Evolutionary conservation across 495 filamentous ascomycete genomes (phyloP), one percentile per base, ranked within the genome.

Genomic region (Trichocladium uniseriatum): DNA sequence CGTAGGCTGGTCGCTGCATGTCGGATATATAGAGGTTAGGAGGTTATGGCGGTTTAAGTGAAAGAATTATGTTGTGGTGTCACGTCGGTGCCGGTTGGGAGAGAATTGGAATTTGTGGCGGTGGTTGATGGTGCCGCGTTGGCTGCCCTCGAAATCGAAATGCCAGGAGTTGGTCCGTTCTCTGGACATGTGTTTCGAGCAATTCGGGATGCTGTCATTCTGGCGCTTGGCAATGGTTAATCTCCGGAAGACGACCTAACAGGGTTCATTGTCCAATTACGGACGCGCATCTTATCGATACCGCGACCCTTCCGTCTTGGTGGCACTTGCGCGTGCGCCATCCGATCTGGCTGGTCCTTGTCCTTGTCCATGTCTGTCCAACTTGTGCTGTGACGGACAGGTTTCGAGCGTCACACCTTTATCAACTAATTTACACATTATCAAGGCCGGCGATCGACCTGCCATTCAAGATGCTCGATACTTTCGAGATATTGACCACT

Each of bases 401-500:
- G 36, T 40, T 40, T 39, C 45, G 11, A 19, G 16, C 28, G 19
- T 29, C 44, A 3, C n/a, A n/a, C 5, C 29, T 34, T 16, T 13
- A 20, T 36, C 24, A 36, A 45, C 38, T 5, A n/a, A 5, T 16
- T 19, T 19, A 19, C 16, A 24, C 22, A 14, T 3, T 15, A 24
- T 3, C 43, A 31, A 28, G 32, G 22, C 13, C 32, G 16, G 5
- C 22, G 10, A 27, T 13, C 11, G 45, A 28, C 39, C 18, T 28
- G 15, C 27, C 6, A 14, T 48, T 48, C 52, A 68, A 56, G 24
- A 96, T 96, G 90, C 71, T 98, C 66, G 92, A 98, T 67, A 81
- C 84, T 15, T 97, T 98, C 61, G 92, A 98, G 67, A 91, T 98
- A 48, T 64, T 98, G 19, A 94, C 88, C 45, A 94, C 90, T 31